A percentile compares a stretch with the other conserved stretches of the same genome.
phyloP scores from a whole-genome alignment of 2,329 filamentous ascomycete genomes.

The Colletotrichum karsti region DNA sequence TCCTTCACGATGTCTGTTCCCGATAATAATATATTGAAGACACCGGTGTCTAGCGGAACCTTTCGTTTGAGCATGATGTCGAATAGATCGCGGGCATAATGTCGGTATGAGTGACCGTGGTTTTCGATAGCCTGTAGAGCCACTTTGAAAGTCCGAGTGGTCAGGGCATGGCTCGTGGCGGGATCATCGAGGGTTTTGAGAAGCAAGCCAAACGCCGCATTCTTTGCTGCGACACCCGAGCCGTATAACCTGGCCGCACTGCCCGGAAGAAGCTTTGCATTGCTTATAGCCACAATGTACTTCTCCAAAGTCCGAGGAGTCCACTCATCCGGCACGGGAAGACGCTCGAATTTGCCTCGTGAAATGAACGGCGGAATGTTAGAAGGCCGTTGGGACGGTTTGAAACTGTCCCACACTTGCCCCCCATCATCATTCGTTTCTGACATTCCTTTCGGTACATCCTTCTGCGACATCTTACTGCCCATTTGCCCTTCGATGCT shows the following conservation, averaged over 20 bases:
- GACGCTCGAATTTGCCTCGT: slow-evolving; percentile 43
- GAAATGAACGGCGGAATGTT: not conserved
- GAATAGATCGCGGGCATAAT: slow-evolving; percentile 43
- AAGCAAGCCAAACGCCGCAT: slow-evolving; percentile 48
- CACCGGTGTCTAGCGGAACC: slow-evolving; percentile 52
- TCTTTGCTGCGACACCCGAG: slow-evolving; percentile 42
- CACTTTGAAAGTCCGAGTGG: slow-evolving; percentile 50
- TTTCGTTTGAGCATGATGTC: slow-evolving; percentile 43
- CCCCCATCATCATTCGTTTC: not conserved
- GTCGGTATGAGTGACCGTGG: slow-evolving; percentile 34
- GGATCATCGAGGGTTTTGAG: slow-evolving; percentile 47
- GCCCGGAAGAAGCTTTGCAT: slow-evolving; percentile 43
- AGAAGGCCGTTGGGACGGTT: slow-evolving; percentile 1
- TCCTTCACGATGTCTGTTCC: slow-evolving; percentile 49
- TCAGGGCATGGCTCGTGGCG: slow-evolving; percentile 42
- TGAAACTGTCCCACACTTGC: slow-evolving; percentile 10
- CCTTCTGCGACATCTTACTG: not conserved
- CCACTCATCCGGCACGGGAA: slow-evolving; percentile 50
- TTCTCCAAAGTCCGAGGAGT: slow-evolving; percentile 48
- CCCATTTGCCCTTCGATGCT: not conserved
- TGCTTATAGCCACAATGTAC: slow-evolving; percentile 52
- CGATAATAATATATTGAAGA: slow-evolving; percentile 57
- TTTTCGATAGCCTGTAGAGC: slow-evolving; percentile 51
- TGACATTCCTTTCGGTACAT: not conserved
- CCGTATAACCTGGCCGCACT: slow-evolving; percentile 45